A percentile compares a stretch with the other conserved stretches of the same genome.
Conservation (phyloP, 2,329 filamentous ascomycete species). For the Canariomyces notabilis region DNA sequence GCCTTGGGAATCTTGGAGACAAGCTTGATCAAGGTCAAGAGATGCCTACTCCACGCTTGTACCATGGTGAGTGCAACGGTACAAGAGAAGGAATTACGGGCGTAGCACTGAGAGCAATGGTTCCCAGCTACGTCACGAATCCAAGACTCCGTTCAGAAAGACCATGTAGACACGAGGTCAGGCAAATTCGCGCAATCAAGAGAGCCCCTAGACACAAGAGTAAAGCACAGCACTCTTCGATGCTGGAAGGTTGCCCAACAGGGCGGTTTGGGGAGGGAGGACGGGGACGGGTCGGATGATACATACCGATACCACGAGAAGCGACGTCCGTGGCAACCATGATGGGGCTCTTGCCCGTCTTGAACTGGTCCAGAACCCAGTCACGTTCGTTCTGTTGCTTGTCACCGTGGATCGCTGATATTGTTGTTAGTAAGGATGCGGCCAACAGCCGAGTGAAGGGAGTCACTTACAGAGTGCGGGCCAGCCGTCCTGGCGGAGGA, state of each 20-base stretch:
- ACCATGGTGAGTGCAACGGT: constrained; percentile 55
- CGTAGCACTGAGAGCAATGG: constrained; percentile 54
- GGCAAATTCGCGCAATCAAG: constrained; percentile 87
- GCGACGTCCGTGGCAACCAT: constrained; percentile 99
- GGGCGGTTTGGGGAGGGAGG: constrained; percentile 24
- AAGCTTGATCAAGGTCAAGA: constrained; percentile 72
- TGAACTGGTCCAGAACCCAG: constrained; percentile 99
- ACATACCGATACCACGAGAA: constrained; percentile 99
- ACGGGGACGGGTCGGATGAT: constrained; percentile 51
- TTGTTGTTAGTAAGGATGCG: constrained; percentile 32
- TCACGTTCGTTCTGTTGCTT: constrained; percentile 99
- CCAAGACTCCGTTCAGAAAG: constrained; percentile 81
- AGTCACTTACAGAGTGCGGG: constrained; percentile 80
- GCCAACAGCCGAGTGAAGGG: constrained; percentile 39
- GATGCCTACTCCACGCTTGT: constrained; percentile 74
- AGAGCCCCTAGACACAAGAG: constrained; percentile 86
- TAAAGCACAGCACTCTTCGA: constrained; percentile 69
- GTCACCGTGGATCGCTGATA: constrained; percentile 88
- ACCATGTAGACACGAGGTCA: constrained; percentile 81
- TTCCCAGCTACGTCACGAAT: constrained; percentile 62
- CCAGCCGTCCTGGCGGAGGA: constrained; percentile 97
- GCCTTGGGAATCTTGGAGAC: constrained; percentile 53
- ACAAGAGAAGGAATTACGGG: constrained; percentile 72
- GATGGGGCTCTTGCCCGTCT: constrained; percentile 98
- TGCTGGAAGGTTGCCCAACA: constrained; percentile 48